Conservation (phyloP, 345 rosid species). For the Ailanthus altissimus region DNA sequence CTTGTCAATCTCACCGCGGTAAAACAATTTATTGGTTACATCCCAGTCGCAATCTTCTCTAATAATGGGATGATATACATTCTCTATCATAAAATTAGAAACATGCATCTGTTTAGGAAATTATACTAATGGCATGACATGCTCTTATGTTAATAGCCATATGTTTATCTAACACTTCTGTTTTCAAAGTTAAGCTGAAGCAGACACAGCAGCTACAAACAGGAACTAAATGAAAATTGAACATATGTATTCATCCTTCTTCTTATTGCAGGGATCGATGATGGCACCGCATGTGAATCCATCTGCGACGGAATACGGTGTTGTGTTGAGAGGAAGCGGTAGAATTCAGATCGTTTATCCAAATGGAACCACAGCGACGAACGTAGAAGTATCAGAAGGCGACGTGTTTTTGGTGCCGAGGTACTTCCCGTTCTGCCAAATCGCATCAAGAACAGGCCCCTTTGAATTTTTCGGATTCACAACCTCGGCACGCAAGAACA, state of each 20-base stretch:
- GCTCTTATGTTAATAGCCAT: too few species aligned
- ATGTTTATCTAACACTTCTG: too few species aligned
- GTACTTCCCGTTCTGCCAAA: slow-evolving; percentile 85
- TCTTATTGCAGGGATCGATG: slow-evolving; percentile 70
- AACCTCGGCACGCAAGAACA: slow-evolving; percentile 68
- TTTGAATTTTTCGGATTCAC: slow-evolving; percentile 88
- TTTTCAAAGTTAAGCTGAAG: too few species aligned
- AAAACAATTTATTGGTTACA: slow-evolving; percentile 6
- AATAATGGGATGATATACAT: too few species aligned
- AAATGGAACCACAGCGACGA: slow-evolving; percentile 71
- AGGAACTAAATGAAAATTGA: too few species aligned
- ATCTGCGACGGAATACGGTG: slow-evolving; percentile 77
- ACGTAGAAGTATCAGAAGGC: slow-evolving; percentile 51
- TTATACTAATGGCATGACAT: too few species aligned
- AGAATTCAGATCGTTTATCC: slow-evolving; percentile 73
- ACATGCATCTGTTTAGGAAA: too few species aligned
- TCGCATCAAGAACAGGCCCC: slow-evolving; percentile 59
- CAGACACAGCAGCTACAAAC: too few species aligned
- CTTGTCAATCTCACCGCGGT: slow-evolving; percentile 87
- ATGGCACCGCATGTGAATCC: slow-evolving; percentile 96
- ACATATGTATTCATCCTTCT: background rate
- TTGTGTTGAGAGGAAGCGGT: slow-evolving; percentile 66
- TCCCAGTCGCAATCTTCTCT: background rate
- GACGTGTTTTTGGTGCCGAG: slow-evolving; percentile 85
- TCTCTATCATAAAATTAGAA: background rate